Evolutionary conservation across 2,329 filamentous ascomycete genomes (phyloP).

Genomic region (Monosporascus cannonballus): DNA sequence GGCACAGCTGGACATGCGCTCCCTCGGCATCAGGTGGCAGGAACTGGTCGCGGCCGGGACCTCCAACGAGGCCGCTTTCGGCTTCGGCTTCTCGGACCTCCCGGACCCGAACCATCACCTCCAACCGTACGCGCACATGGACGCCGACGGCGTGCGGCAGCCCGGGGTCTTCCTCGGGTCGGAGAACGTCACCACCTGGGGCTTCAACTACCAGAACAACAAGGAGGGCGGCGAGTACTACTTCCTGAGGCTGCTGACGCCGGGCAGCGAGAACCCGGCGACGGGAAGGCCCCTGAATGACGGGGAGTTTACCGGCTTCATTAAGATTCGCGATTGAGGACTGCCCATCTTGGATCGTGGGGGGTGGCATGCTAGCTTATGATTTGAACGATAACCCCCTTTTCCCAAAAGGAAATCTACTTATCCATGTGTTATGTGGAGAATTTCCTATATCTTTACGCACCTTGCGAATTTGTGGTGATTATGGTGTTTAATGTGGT

Average conservation of each 20-base stretch:
- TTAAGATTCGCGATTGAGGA: conserved; percentile 6
- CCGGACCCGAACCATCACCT: conserved; percentile 15
- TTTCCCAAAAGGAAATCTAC: not conserved
- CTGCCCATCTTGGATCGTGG: not conserved
- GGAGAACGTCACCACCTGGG: conserved; percentile 14
- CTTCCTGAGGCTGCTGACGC: conserved; percentile 11
- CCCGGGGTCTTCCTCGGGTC: conserved; percentile 12
- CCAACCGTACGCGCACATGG: conserved; percentile 12
- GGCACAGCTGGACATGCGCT: conserved; percentile 11
- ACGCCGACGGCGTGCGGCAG: conserved; percentile 8
- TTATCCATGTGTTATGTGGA: too few species aligned
- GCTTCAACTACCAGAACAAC: conserved; percentile 17
- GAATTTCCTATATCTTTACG: too few species aligned
- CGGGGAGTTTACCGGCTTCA: conserved; percentile 13
- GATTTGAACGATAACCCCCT: not conserved
- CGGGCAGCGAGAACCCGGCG: conserved; percentile 14
- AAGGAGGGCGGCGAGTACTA: conserved; percentile 16
- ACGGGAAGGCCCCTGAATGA: conserved; percentile 13
- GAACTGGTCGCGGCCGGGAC: conserved; percentile 15
- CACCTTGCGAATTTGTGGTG: too few species aligned
- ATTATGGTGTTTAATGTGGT: too few species aligned
- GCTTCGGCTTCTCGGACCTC: conserved; percentile 14
- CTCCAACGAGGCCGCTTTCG: conserved; percentile 14
- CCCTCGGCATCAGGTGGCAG: conserved; percentile 10
- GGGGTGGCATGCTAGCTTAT: not conserved